These are phyloP conservation scores for Luffa aegyptiaca DNA, from an alignment of 306 rosid species.

Conservation along the genomic window DNA sequence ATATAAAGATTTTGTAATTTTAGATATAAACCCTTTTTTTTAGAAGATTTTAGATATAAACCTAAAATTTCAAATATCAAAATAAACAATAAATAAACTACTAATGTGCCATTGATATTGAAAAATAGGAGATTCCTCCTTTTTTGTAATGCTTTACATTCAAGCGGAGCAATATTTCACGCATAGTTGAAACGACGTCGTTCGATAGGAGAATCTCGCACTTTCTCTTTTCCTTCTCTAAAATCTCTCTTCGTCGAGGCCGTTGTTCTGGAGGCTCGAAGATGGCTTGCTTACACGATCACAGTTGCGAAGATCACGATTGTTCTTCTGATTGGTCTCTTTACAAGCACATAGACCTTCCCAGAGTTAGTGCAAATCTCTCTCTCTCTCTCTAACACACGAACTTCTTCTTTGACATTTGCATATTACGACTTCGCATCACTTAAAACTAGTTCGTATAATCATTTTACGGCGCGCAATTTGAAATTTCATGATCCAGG, in stretches of 20 bases:
- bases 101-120: no score
- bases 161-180: background rate
- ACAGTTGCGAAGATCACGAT: conserved; percentile 92
- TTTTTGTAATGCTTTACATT: background rate
- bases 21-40: no score
- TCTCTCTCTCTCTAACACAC: background rate
- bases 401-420: background rate
- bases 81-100: no score
- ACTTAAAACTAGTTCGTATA: background rate
- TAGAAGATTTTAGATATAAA: no score
- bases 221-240: background rate
- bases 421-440: background rate
- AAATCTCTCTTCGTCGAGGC: background rate
- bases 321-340: conserved; percentile 92
- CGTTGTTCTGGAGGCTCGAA: background rate
- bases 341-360: conserved; percentile 73
- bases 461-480: background rate
- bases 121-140: background rate
- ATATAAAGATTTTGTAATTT: no score
- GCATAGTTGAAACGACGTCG: background rate
- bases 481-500: background rate
- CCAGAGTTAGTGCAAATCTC: conserved; percentile 38
- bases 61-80: no score
- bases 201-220: background rate
- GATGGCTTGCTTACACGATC: conserved; percentile 93